Evolutionary conservation across 2,329 filamentous ascomycete genomes (phyloP).

Genomic region (Cladobotryum protrusum): DNA sequence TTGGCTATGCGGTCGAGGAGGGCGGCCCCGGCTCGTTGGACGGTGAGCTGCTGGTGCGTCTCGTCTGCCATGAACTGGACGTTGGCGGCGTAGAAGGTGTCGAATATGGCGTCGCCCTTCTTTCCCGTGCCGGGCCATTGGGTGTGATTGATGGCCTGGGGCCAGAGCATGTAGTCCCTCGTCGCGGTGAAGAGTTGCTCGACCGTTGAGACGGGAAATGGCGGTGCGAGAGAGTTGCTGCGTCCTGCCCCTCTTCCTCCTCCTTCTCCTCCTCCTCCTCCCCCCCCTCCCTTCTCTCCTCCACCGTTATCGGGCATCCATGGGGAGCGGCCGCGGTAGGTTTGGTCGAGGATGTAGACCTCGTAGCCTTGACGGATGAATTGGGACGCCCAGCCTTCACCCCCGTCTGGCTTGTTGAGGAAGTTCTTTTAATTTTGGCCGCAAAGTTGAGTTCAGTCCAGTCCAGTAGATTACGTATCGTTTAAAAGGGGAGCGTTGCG

Average conservation of each 20-base stretch:
- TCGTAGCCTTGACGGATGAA: conserved; percentile 43
- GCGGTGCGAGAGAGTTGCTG: not conserved
- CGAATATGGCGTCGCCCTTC: conserved; percentile 35
- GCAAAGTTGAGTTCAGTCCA: too few species aligned
- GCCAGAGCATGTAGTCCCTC: conserved; percentile 29
- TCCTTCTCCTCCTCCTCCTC: too few species aligned
- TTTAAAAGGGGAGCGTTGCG: too few species aligned
- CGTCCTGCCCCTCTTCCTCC: too few species aligned
- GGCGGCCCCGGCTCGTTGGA: conserved; percentile 34
- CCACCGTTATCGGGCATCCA: conserved; percentile 18
- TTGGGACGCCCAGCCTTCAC: conserved; percentile 41
- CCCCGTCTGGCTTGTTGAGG: conserved; percentile 25
- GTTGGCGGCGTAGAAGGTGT: conserved; percentile 35
- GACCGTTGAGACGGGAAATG: conserved; percentile 13
- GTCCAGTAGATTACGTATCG: too few species aligned
- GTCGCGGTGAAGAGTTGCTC: conserved; percentile 33
- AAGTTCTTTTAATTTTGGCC: conserved; percentile 29
- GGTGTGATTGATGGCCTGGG: conserved; percentile 34
- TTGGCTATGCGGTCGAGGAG: conserved; percentile 38
- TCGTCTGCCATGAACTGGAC: conserved; percentile 31
- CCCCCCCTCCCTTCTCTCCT: too few species aligned
- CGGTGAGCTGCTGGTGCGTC: conserved; percentile 29
- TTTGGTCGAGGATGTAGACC: conserved; percentile 42
- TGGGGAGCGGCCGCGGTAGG: conserved; percentile 38
- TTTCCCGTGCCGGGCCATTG: conserved; percentile 37